Evolutionary conservation across 129 eudicot genomes (phyloP).

Genomic region (Oenanthe sinensis): DNA sequence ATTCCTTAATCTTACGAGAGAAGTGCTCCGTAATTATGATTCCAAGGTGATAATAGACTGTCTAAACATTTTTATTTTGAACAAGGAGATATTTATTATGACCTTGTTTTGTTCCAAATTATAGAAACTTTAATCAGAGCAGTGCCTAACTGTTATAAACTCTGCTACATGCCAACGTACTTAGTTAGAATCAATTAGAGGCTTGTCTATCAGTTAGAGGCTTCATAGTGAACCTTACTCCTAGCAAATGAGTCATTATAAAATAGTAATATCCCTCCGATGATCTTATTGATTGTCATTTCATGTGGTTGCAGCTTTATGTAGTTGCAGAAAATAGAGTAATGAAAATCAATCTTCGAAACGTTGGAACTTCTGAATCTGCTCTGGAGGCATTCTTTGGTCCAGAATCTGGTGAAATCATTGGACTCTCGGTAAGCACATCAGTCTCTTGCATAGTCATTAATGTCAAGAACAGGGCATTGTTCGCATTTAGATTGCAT

Average conservation of each 20-base stretch:
- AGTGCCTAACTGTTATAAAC: not conserved
- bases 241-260: not conserved
- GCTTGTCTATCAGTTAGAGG: not conserved
- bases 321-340: slow-evolving; percentile 73
- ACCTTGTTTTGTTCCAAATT: not conserved
- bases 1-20: too few species aligned
- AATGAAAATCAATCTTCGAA: slow-evolving; percentile 38
- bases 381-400: slow-evolving; percentile 61
- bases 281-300: not conserved
- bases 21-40: not conserved
- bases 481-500: slow-evolving; percentile 56
- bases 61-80: not conserved
- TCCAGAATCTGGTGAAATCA: slow-evolving; percentile 55
- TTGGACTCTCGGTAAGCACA: slow-evolving; percentile 64
- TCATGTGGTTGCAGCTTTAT: slow-evolving; percentile 49
- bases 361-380: slow-evolving; percentile 31
- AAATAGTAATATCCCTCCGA: not conserved
- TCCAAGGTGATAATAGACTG: not conserved
- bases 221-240: not conserved
- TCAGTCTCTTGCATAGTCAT: slow-evolving; percentile 53
- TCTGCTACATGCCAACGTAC: not conserved
- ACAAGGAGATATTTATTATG: not conserved
- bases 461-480: slow-evolving; percentile 54
- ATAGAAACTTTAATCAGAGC: not conserved
- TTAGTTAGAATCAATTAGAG: not conserved